Percentiles rank a stretch among this genome's conserved stretches.
Evolutionary conservation across 306 rosid genomes (phyloP).

Genomic region (Cucumis melo): DNA sequence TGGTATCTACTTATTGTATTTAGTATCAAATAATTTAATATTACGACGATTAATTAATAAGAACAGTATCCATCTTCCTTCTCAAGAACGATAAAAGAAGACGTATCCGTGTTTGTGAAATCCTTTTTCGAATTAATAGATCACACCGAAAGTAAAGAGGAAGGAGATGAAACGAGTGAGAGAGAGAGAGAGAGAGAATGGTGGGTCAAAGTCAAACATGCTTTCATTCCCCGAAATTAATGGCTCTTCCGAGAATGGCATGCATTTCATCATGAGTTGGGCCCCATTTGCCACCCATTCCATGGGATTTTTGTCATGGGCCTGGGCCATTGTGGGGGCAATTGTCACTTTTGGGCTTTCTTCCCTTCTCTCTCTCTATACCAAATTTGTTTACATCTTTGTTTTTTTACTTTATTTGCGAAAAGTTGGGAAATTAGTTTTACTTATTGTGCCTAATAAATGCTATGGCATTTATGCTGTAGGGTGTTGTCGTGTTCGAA

Average conservation of each 20-base stretch:
- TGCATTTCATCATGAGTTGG: constrained; percentile 49
- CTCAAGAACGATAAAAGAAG: too few species aligned
- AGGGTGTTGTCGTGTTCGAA: not conserved
- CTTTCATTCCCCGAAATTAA: constrained; percentile 46
- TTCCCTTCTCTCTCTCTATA: not conserved
- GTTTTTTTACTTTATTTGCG: not conserved
- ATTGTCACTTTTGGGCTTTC: not conserved
- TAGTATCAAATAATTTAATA: too few species aligned
- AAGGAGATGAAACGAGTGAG: not conserved
- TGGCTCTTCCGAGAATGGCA: constrained; percentile 56
- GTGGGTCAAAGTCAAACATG: constrained; percentile 32
- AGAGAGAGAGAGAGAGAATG: not conserved
- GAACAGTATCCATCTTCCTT: too few species aligned
- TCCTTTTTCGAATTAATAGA: too few species aligned
- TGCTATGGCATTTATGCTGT: not conserved
- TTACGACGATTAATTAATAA: too few species aligned
- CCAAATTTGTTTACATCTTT: not conserved
- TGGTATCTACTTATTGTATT: too few species aligned
- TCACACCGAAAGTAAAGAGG: constrained; percentile 27
- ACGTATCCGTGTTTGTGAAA: too few species aligned
- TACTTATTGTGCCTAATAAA: not conserved
- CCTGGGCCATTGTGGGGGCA: not conserved
- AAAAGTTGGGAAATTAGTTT: not conserved
- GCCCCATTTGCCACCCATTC: constrained; percentile 24
- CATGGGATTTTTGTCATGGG: not conserved